Evolutionary conservation across 345 rosid species (phyloP).

Genomic region (Rhodamnia rubescens): DNA sequence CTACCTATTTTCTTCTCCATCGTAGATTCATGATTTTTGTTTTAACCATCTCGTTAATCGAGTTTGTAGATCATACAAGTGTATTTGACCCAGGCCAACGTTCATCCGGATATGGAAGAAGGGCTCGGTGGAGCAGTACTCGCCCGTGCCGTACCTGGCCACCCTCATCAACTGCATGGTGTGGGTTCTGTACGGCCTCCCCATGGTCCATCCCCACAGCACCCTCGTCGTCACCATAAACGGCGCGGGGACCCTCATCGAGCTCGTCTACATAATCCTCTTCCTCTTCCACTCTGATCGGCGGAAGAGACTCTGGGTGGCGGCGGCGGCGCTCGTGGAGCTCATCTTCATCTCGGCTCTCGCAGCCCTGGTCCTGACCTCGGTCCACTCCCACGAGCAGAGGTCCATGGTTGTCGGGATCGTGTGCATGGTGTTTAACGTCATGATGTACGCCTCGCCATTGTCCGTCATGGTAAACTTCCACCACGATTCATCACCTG

Average conservation of each 20-base stretch:
- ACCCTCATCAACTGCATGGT: slow-evolving; percentile 66
- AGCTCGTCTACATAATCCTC: slow-evolving; percentile 34
- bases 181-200: slow-evolving; percentile 83
- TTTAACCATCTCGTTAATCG: background rate
- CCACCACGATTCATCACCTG: background rate
- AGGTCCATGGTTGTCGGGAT: slow-evolving; percentile 53
- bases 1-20: background rate
- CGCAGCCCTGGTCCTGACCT: slow-evolving; percentile 22
- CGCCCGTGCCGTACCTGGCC: slow-evolving; percentile 69
- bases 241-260: slow-evolving; percentile 49
- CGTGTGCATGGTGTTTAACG: slow-evolving; percentile 43
- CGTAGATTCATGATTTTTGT: background rate
- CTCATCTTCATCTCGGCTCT: slow-evolving; percentile 20
- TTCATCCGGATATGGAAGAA: slow-evolving; percentile 56
- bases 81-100: slow-evolving; percentile 51
- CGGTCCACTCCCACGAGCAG: slow-evolving; percentile 25
- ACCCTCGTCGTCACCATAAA: slow-evolving; percentile 63
- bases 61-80: background rate
- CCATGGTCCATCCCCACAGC: slow-evolving; percentile 63
- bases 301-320: slow-evolving; percentile 26
- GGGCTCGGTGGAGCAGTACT: slow-evolving; percentile 67
- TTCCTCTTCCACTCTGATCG: slow-evolving; percentile 30
- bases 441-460: slow-evolving; percentile 87
- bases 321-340: slow-evolving; percentile 18
- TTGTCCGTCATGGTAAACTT: slow-evolving; percentile 59